Percentiles rank a stretch among this genome's conserved stretches.
These are phyloP conservation scores for Gnomoniopsis smithogilvyi DNA, from an alignment of 2,329 filamentous ascomycete species.

Conservation along the genomic window DNA sequence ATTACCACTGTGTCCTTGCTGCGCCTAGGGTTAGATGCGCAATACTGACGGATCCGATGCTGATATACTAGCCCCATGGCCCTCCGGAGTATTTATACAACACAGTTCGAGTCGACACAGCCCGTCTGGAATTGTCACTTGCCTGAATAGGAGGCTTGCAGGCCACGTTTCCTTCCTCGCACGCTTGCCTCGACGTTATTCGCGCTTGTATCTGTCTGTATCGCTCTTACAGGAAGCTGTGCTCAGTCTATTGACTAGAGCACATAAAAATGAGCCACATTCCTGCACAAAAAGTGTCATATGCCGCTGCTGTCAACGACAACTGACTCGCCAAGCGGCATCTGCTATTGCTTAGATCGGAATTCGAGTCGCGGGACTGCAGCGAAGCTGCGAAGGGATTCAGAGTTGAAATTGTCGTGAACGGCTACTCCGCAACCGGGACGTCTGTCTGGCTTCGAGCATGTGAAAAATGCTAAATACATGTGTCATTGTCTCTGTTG, in stretches of 20 bases:
- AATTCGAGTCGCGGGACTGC: neutral
- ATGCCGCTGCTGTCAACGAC: neutral
- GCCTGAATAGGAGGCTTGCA: neutral
- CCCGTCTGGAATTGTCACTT: too few relatives aligned
- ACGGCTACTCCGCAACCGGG: too few relatives aligned
- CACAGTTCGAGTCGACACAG: neutral
- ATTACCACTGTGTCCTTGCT: neutral
- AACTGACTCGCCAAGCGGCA: neutral
- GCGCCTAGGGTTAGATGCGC: constrained; percentile 2
- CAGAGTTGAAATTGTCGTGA: too few relatives aligned
- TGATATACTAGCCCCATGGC: neutral
- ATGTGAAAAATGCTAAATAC: too few relatives aligned
- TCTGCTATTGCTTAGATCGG: neutral
- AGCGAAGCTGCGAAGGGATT: neutral
- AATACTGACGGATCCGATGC: neutral
- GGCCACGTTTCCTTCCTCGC: neutral
- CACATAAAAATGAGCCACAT: neutral
- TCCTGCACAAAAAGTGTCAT: neutral
- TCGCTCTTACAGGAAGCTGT: neutral
- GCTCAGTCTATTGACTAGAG: neutral
- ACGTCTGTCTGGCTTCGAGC: too few relatives aligned
- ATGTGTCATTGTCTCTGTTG: too few relatives aligned
- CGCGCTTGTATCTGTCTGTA: neutral
- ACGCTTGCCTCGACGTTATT: neutral
- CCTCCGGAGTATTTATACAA: neutral